These are phyloP conservation scores for Xerocomus minutiporus DNA, from an alignment of 1,284 basidiomycete species.

Conservation along the genomic window DNA sequence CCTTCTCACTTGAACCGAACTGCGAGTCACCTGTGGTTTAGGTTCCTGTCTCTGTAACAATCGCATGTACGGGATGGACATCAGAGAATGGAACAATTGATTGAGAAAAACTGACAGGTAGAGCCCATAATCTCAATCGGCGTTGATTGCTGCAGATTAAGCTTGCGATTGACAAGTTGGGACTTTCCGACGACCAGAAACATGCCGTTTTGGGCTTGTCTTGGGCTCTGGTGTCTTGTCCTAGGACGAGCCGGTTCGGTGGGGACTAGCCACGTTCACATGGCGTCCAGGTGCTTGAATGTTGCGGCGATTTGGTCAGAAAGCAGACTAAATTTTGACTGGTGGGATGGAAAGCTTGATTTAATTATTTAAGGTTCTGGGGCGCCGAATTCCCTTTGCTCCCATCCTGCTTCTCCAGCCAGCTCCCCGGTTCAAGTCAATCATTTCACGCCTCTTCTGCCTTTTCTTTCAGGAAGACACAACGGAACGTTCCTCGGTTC, in stretches of 20 bases:
- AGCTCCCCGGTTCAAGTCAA: neutral
- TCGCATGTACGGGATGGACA: neutral
- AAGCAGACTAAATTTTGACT: neutral
- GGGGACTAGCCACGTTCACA: neutral
- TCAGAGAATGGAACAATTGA: neutral
- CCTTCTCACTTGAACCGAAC: neutral
- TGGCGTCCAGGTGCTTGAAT: neutral
- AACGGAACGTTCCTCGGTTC: neutral
- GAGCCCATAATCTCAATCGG: neutral
- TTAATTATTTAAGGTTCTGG: no score
- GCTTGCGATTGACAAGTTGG: neutral
- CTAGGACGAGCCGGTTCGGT: slow-evolving; percentile 12
- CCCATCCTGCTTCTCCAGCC: neutral
- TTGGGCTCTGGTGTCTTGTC: neutral
- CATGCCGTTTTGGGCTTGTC: neutral
- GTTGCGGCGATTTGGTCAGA: neutral
- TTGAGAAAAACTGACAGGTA: slow-evolving; percentile 2
- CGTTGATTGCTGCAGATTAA: slow-evolving; percentile 5
- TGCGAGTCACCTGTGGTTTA: neutral
- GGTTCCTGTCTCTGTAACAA: neutral
- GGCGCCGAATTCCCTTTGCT: neutral
- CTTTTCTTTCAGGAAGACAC: neutral
- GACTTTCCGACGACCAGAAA: neutral
- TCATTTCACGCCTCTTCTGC: neutral
- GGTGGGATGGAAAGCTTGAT: neutral